Evolutionary conservation across 2,329 filamentous ascomycete genomes (phyloP).

Genomic region (Neopestalotiopsis clavispora): DNA sequence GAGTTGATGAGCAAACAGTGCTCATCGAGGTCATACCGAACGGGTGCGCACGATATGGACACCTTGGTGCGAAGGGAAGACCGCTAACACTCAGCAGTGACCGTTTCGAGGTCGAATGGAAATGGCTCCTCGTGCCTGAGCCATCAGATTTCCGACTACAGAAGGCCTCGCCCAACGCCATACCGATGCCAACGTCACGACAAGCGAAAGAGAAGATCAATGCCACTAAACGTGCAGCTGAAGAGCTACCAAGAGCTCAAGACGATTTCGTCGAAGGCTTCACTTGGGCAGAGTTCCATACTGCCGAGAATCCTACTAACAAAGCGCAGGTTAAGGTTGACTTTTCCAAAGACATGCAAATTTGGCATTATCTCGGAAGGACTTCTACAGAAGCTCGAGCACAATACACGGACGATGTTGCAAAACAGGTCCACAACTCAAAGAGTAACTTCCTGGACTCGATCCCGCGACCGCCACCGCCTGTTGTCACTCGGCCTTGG

Average conservation of each 20-base stretch:
- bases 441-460: slow-evolving; percentile 77
- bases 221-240: slow-evolving; percentile 62
- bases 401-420: slow-evolving; percentile 84
- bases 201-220: slow-evolving; percentile 72
- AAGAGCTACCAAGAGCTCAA: slow-evolving; percentile 68
- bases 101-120: slow-evolving; percentile 80
- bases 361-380: slow-evolving; percentile 89
- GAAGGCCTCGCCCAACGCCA: slow-evolving; percentile 75
- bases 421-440: slow-evolving; percentile 63
- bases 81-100: slow-evolving; percentile 62
- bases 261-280: slow-evolving; percentile 71
- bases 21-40: slow-evolving; percentile 84
- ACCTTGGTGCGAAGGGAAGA: slow-evolving; percentile 13
- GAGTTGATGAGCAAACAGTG: slow-evolving; percentile 73
- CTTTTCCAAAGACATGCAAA: slow-evolving; percentile 71
- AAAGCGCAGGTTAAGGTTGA: slow-evolving; percentile 72
- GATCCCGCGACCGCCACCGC: slow-evolving; percentile 55
- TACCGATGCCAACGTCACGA: slow-evolving; percentile 69
- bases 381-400: slow-evolving; percentile 88
- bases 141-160: slow-evolving; percentile 71
- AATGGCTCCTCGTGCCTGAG: slow-evolving; percentile 78
- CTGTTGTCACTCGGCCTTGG: slow-evolving; percentile 31
- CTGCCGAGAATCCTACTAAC: slow-evolving; percentile 60
- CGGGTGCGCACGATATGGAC: slow-evolving; percentile 57
- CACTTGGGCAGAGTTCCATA: slow-evolving; percentile 82